A percentile compares a stretch with the other conserved stretches of the same genome.
Conservation (phyloP, 2,329 filamentous ascomycete species). For the Fusarium gaditjirri region DNA sequence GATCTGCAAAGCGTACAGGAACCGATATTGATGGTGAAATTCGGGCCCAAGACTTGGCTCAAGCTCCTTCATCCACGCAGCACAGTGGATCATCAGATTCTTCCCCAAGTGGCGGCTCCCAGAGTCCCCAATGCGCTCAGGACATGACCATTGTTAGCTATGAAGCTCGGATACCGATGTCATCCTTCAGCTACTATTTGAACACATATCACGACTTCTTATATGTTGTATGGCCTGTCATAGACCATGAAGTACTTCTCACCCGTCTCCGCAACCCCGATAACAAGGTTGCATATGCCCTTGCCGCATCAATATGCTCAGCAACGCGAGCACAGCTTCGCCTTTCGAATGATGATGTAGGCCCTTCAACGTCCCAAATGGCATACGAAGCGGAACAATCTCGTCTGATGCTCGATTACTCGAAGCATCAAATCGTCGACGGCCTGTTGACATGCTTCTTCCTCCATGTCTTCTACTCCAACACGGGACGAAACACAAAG, state of each 20-base stretch:
- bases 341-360: background rate
- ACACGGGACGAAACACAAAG: constrained; percentile 12
- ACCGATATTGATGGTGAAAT: background rate
- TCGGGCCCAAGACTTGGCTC: background rate
- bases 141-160: background rate
- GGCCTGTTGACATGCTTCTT: constrained; percentile 23
- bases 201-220: constrained; percentile 8
- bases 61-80: background rate
- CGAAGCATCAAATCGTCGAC: constrained; percentile 1
- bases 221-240: constrained; percentile 15
- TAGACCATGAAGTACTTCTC: constrained; percentile 2
- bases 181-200: constrained; percentile 13
- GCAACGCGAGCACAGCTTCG: constrained; percentile 22
- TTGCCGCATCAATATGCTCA: constrained; percentile 19
- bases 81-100: background rate
- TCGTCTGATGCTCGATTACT: constrained; percentile 20
- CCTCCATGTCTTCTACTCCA: constrained; percentile 22
- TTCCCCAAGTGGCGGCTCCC: background rate
- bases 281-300: constrained; percentile 11
- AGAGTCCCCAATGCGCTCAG: background rate
- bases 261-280: background rate
- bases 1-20: background rate
- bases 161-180: background rate
- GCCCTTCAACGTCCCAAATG: background rate
- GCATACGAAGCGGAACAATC: constrained; percentile 11